A percentile compares a stretch with the other conserved stretches of the same genome.
These are phyloP conservation scores for Cystobasidium slooffiae DNA, from an alignment of 1,284 basidiomycete genomes.

Conservation along the genomic window DNA sequence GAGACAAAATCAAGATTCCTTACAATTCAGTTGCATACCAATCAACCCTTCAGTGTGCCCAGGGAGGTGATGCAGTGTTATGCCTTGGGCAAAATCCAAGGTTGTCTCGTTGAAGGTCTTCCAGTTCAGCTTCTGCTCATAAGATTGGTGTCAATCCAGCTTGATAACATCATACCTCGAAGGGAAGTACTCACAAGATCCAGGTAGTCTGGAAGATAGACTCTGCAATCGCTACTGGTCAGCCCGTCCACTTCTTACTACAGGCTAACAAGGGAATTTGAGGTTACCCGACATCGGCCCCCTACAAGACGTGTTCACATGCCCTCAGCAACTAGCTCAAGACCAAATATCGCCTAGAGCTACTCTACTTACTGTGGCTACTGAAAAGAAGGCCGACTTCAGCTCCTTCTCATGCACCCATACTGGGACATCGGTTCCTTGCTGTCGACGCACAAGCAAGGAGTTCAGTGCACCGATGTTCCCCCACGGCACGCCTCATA, in stretches of 20 bases:
- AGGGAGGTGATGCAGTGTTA: slow-evolving; percentile 53
- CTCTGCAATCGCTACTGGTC: not conserved
- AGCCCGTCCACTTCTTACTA: not conserved
- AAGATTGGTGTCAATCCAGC: not conserved
- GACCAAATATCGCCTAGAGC: not conserved
- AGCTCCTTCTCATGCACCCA: slow-evolving; percentile 54
- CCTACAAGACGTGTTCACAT: not conserved
- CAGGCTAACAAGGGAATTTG: not conserved
- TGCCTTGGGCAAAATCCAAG: slow-evolving; percentile 51
- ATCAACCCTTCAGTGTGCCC: slow-evolving; percentile 54
- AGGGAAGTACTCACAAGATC: not conserved
- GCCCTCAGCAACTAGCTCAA: not conserved
- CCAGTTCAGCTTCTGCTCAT: slow-evolving; percentile 5
- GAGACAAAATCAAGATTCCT: not conserved
- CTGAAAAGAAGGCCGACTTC: slow-evolving; percentile 51
- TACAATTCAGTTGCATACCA: slow-evolving; percentile 52
- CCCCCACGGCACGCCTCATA: not conserved
- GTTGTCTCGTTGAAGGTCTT: slow-evolving; percentile 38
- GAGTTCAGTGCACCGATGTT: not conserved
- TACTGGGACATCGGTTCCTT: slow-evolving; percentile 50
- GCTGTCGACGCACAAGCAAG: not conserved
- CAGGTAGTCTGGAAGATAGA: slow-evolving; percentile 30
- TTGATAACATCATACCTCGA: not conserved
- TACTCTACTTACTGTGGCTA: slow-evolving; percentile 47
- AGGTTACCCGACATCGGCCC: slow-evolving; percentile 5